Base-by-base conservation (phyloP, 306 rosid species). In the Mimosa pudica region DNA sequence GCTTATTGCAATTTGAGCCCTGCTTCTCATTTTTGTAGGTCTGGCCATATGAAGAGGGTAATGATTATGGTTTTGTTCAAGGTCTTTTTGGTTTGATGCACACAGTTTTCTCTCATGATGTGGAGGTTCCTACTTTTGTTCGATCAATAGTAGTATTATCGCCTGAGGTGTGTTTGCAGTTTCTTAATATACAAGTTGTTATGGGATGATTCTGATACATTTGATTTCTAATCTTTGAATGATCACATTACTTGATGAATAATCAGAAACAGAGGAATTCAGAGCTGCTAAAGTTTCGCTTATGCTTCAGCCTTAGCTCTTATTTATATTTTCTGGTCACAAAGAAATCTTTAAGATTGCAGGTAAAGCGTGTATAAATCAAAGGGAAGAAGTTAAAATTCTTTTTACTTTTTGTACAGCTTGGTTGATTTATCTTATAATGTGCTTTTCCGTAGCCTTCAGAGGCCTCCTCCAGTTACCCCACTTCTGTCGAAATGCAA, bases 21-120 rank as follows among this genome's bases (percentile, higher is more conserved):
- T 69, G 3, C 10, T 38, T 38, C 42, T 20, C 7, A 10, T 10
- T 68, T n/a, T 11, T 70, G 6, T 75, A 95, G 98, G 95, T 95
- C 82, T 95, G 98, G 98, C 94, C 98, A 8, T 95, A 92, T 70
- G 98, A 95, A 85, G 92, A 92, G 84, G 87, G 85, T 42, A 86
- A 89, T 42, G 90, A 87, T 80, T 89, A 85, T 80, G 98, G 98
- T 70, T 95, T 92, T 91, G 95, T 95, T 83, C 98, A 92, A 90
- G 96, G 94, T 68, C 93, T 95, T 68, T 95, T 95, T 78, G 84
- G 89, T 67, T 74, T 91, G 92, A 95, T 95, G 97, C 87, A 62
- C 79, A 75, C 85, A 79, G 81, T 95, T 79, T 95, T 89, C 86
- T 89, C 96, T 47, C 84, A 73, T 47, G 94, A 91, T 49, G 66